Base-by-base conservation (phyloP, 2,329 filamentous ascomycete species). In the Shiraia sp. region DNA sequence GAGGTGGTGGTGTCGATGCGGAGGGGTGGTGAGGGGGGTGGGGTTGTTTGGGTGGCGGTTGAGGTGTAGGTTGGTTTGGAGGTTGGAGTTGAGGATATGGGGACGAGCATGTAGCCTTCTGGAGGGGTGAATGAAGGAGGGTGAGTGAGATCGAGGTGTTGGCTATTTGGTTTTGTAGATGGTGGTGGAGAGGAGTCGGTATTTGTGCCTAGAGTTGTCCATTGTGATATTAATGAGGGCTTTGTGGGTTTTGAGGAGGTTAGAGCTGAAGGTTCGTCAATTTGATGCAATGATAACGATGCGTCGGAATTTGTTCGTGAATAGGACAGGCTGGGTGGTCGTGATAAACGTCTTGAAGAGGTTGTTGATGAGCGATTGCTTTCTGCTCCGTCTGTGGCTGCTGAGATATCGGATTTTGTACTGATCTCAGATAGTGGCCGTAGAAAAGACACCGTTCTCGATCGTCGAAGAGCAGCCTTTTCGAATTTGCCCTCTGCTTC, bases 381-480 rank as follows among this genome's bases (percentile, higher is more conserved):
- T 7, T 40, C 39, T 10, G 26, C 34, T 1, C 35, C 31, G 1
- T 63, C 55, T 2, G 35, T 28, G 5, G 41, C 26, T 4, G 35
- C 24, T 17, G 42, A n/a, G n/a, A n/a, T 40, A 10, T 51, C 47
- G 3, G 48, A 50, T 17, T 51, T 54, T 8, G 35, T 38, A 30
- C 44, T 57, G 1, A 53, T 44, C 17, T 64, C 54, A 1, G 61
- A 61, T 0, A 57, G 30, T 13, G 62, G 63, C 12, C 61, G 48
- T 13, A 65, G 32, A 22, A 65, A 58, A 0, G 63, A 66, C 2
- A 65, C 54, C 3, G 65, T 68, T 23, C 64, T 42, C 1, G 64
- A 60, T 28, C 65, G 47, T 15, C 57, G 49, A 6, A 64, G 28
- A 6, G 42, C 31, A 3, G 54, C 49, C 33, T 51, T 57, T 2